Conservation (phyloP, 148 eudicot genomes). For the Vaccinium vitisidaea region DNA sequence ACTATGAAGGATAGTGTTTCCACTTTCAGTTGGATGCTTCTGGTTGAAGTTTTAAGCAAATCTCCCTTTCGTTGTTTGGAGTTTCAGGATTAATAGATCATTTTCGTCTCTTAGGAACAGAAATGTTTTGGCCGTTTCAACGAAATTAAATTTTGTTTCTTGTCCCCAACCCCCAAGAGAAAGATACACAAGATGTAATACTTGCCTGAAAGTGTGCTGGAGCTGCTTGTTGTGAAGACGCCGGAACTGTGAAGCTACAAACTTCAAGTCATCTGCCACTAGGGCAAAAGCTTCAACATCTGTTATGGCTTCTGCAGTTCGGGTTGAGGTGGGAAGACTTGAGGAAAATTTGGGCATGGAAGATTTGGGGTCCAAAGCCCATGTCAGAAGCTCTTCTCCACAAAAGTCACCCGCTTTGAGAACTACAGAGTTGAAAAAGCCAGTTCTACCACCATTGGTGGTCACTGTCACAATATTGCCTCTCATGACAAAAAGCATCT, state of each 20-base stretch:
- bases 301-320: constrained; percentile 49
- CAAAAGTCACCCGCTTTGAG: constrained; percentile 66
- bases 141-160: background rate
- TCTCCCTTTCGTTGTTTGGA: background rate
- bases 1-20: background rate
- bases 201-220: constrained; percentile 60
- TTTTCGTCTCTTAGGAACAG: background rate
- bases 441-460: constrained; percentile 78
- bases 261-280: constrained; percentile 58
- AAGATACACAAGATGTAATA: background rate
- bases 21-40: background rate
- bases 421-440: constrained; percentile 52
- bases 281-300: constrained; percentile 76
- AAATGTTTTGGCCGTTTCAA: background rate
- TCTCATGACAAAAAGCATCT: constrained; percentile 71
- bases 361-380: constrained; percentile 68
- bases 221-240: constrained; percentile 71
- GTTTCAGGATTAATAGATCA: background rate
- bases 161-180: background rate
- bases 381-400: constrained; percentile 78
- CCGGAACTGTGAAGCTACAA: constrained; percentile 66
- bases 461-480: constrained; percentile 54
- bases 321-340: constrained; percentile 63
- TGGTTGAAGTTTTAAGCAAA: background rate
- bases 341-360: constrained; percentile 53